Evolutionary conservation across 805 yeast species (phyloP).

Genomic region (Pichia nanzhaoensis): DNA sequence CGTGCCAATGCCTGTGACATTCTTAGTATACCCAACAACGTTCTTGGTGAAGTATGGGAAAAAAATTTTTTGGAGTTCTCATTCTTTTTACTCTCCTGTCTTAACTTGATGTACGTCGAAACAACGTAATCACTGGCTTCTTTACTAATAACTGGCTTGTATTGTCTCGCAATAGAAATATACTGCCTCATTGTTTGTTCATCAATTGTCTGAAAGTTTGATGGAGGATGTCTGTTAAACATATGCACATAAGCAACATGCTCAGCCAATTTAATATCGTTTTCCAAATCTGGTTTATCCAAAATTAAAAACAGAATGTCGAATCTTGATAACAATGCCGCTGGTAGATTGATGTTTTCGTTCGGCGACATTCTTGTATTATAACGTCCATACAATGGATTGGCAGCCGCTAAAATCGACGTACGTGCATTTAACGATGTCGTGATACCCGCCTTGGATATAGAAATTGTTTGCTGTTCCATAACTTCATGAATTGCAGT

Average conservation of each 20-base stretch:
- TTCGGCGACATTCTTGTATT: conserved; percentile 86
- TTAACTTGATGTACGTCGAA: conserved; percentile 78
- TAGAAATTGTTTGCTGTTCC: conserved; percentile 98
- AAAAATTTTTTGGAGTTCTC: conserved; percentile 73
- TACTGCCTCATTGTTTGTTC: conserved; percentile 79
- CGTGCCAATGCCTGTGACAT: conserved; percentile 93
- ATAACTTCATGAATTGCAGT: conserved; percentile 98
- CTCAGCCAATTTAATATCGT: conserved; percentile 79
- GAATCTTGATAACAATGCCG: conserved; percentile 91
- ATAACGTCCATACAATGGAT: conserved; percentile 92
- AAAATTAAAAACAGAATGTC: conserved; percentile 82
- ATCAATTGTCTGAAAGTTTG: conserved; percentile 69
- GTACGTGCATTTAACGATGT: conserved; percentile 94
- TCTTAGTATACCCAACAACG: conserved; percentile 83
- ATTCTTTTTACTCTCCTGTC: conserved; percentile 82
- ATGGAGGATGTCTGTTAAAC: conserved; percentile 80
- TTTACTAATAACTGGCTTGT: conserved; percentile 76
- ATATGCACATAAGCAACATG: conserved; percentile 96
- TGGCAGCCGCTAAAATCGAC: conserved; percentile 96
- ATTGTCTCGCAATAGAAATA: conserved; percentile 76
- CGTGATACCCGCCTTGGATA: conserved; percentile 95
- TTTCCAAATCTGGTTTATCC: conserved; percentile 74
- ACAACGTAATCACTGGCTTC: conserved; percentile 85
- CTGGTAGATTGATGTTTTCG: conserved; percentile 93
- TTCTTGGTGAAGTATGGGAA: conserved; percentile 92